A percentile compares a stretch with the other conserved stretches of the same genome.
Conservation (phyloP, 148 eudicot species). For the Fagopyrum homotropicum region DNA sequence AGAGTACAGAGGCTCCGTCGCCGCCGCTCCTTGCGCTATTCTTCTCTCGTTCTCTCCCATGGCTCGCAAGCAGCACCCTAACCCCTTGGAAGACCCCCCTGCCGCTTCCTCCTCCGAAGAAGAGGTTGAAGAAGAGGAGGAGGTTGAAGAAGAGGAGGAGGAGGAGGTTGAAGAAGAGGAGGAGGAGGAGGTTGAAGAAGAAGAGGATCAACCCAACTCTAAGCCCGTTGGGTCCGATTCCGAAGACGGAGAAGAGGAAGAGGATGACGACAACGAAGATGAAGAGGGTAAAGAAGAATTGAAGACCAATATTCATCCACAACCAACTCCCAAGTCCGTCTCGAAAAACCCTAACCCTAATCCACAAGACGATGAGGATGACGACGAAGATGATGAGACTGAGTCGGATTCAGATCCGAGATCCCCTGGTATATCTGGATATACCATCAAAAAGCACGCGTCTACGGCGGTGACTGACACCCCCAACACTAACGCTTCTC, state of each 20-base stretch:
- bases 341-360: not conserved
- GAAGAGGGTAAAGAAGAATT: constrained; percentile 17
- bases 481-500: constrained; percentile 10
- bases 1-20: not conserved
- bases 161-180: constrained; percentile 18
- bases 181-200: constrained; percentile 15
- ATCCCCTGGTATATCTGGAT: constrained; percentile 24
- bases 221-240: not conserved
- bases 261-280: constrained; percentile 16
- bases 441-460: constrained; percentile 24
- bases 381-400: constrained; percentile 19
- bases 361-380: not conserved
- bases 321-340: not conserved
- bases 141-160: constrained; percentile 11
- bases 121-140: constrained; percentile 15
- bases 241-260: constrained; percentile 14
- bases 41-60: constrained; percentile 15
- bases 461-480: constrained; percentile 20
- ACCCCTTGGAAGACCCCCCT: constrained; percentile 26
- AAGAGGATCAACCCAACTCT: not conserved
- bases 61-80: constrained; percentile 28
- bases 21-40: not conserved
- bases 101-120: constrained; percentile 30
- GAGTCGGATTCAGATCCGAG: constrained; percentile 18
- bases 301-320: not conserved